phyloP scores from a whole-genome alignment of 345 rosid species.

The Angophora floribunda region DNA sequence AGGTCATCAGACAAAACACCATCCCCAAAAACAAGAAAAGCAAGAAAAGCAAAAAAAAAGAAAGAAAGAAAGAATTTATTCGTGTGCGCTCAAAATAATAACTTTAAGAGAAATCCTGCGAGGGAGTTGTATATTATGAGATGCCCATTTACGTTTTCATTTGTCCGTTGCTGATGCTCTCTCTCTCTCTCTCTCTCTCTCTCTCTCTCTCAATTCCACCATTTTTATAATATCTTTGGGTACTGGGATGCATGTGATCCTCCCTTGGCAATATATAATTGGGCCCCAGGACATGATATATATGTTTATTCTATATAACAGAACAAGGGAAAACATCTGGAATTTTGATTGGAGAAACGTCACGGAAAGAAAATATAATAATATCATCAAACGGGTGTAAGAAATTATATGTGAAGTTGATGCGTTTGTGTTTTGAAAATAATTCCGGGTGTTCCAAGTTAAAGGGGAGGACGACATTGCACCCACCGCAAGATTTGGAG shows the following conservation, averaged over 20 bases:
- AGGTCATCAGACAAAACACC: not conserved
- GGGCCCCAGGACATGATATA: not conserved
- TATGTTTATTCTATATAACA: not conserved
- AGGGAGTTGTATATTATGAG: not conserved
- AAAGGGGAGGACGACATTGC: not conserved
- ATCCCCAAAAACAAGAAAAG: not conserved
- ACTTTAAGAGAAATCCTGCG: not conserved
- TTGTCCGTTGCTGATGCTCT: not conserved
- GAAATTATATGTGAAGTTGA: not conserved
- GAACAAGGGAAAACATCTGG: not conserved
- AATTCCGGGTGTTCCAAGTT: not conserved
- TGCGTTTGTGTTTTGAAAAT: no score
- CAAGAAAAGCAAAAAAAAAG: no score
- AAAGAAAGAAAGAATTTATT: not conserved
- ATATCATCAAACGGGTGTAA: not conserved
- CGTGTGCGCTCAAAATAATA: not conserved
- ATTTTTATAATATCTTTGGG: not conserved
- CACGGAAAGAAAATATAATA: not conserved
- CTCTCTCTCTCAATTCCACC: not conserved
- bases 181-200: not conserved
- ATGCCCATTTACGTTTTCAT: not conserved
- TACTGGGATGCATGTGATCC: not conserved
- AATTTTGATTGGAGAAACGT: not conserved
- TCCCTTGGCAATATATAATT: not conserved
- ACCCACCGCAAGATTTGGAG: not conserved